Base-by-base conservation (phyloP, 1,284 basidiomycete genomes). In the Somion occarium region DNA sequence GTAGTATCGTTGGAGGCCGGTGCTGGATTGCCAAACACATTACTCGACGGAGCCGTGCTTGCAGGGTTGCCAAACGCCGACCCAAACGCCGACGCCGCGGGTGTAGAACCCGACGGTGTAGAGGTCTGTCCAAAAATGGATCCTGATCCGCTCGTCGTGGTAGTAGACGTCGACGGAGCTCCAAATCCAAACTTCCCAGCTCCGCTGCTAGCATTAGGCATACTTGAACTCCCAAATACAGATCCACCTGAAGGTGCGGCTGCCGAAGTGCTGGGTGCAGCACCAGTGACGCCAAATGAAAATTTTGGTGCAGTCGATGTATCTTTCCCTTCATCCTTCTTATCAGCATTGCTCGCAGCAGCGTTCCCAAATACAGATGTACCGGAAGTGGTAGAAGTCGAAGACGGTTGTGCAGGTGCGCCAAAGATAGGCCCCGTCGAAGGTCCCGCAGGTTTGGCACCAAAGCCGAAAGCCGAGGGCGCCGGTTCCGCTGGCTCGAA, bases 391-490 rank as follows among this genome's bases (percentile, higher is more conserved):
- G 48, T n/a, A 2, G 53, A 47, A n/a, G 47, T 22, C 7, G 49
- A 30, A 1, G 48, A 37, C 3, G 55, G 44, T 11, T 45, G 18
- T 26, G 51, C 38, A 12, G 51, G n/a, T 12, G 47, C 18, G 13
- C 44, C 19, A 5, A 19, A 22, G 18, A 34, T 46, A 22, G 45
- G 25, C 3, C 44, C 30, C 3, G 44, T 38, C 15, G 46, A 15
- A n/a, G 56, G 30, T n/a, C 44, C 18, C 7, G 57, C 18, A 15
- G 26, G 19, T 27, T 30, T 18, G 18, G 43, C 1, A 42, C 53
- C 47, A 22, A 50, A 51, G n/a, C 49, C 53, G 39, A 59, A 61
- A 7, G 44, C 24, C 22, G n/a, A 51, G n/a, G 51, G 43, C 18
- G 49, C 12, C n/a, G 54, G 51, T 7, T 55, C 30, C 19, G 43